Evolutionary conservation across 2,329 filamentous ascomycete species (phyloP), one percentile per base, ranked within the genome.

Genomic region (Alternaria sp.): DNA sequence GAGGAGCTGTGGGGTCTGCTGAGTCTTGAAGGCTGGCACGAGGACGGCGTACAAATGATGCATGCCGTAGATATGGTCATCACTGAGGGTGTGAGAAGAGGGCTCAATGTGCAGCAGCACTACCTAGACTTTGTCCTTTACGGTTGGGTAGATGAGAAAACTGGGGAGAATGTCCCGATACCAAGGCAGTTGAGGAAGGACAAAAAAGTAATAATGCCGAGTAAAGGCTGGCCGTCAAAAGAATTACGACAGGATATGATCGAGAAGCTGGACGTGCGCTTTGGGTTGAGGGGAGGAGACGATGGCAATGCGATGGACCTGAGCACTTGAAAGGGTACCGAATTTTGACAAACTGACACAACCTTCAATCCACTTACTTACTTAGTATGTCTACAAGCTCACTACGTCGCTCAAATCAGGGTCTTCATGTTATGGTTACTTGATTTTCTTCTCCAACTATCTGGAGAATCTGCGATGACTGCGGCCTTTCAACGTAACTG

Each of bases 121-220:
- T 80, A 88, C 47, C 67, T 83, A 14, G 79, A 84, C 58, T 88
- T 91, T 83, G 81, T 88, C 66, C 62, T 86, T 16, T 91, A 86
- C 81, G 90, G 91, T 1, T 85, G 85, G 70, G 78, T 89, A 28
- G 82, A 90, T 74, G 26, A 5, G 14, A 43, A 72, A 5, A 86
- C 82, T 1, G 82, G 85, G 49, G 73, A 80, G 63, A 84, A 88
- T 71, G 68, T 86, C 5, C 80, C 83, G 0, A 28, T 63, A 5
- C 84, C 86, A 2, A 80, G 76, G 9, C 74, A 81, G 51, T 81
- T 84, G 49, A 82, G 87, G 70, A 80, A 84, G 65, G 84, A 85
- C 69, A 81, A 87, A 69, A 80, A 53, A n/a, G 41, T 70, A 3
- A 24, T 20, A 18, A 9, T 63, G 20, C 57, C 59, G 0, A 38